A percentile compares a stretch with the other conserved stretches of the same genome.
Conservation (phyloP, 75 land plant genomes). For the Ceratopteris richardii region DNA sequence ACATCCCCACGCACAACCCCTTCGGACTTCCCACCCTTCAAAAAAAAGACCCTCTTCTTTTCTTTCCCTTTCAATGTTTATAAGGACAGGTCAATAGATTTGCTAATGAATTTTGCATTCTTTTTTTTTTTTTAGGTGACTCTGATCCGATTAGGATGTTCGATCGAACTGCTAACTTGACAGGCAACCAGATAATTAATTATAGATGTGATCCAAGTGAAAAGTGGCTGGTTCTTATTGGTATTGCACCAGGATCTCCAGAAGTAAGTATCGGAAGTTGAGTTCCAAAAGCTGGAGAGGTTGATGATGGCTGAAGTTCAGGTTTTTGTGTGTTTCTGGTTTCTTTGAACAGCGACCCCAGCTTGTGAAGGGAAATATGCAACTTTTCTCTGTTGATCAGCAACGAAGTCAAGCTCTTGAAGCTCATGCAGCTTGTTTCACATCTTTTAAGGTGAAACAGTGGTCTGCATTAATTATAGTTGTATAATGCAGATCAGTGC, state of each 20-base stretch:
- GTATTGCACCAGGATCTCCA: conserved; percentile 96
- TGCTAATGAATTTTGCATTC: no score
- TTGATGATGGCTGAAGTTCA: background rate
- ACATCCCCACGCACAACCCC: no score
- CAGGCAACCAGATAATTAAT: conserved; percentile 89
- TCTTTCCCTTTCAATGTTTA: no score
- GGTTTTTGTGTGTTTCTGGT: background rate
- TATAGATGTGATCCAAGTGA: conserved; percentile 93
- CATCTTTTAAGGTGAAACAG: conserved; percentile 54
- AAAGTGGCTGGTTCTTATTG: conserved; percentile 96
- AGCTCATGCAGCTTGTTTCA: conserved; percentile 98
- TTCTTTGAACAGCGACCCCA: conserved; percentile 65
- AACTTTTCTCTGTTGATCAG: conserved; percentile 96
- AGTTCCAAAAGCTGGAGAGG: background rate
- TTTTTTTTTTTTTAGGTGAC: no score
- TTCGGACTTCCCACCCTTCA: no score
- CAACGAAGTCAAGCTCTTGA: conserved; percentile 96
- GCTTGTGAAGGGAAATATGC: conserved; percentile 99
- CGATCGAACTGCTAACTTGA: conserved; percentile 86
- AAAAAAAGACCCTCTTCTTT: no score
- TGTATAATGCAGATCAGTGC: no score
- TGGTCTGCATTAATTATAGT: no score
- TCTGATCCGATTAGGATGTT: conserved; percentile 90
- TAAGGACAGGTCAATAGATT: no score
- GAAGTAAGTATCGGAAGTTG: conserved; percentile 41